phyloP scores from a whole-genome alignment of 129 eudicot genomes.

The Rutidosis leptorrhynchoides region DNA sequence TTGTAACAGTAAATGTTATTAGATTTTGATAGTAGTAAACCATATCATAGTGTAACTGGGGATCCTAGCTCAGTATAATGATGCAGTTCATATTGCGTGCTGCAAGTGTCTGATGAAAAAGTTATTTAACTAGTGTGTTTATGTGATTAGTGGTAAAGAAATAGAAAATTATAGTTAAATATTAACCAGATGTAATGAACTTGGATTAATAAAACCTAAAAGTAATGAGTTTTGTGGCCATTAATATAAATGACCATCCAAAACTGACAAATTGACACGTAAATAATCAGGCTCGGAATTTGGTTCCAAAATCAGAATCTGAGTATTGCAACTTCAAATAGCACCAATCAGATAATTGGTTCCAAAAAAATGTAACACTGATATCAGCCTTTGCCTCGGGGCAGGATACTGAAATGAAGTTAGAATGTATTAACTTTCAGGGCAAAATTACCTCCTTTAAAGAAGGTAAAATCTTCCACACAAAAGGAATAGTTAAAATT shows the following conservation, averaged over 20 bases:
- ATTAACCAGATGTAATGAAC: neutral
- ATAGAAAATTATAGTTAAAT: neutral
- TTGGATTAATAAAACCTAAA: neutral
- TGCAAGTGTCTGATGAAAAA: neutral
- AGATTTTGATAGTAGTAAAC: conserved; percentile 16
- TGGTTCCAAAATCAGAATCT: neutral
- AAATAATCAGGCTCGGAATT: neutral
- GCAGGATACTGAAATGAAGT: conserved; percentile 11
- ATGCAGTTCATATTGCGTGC: neutral
- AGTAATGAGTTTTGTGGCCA: neutral
- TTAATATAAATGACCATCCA: conserved; percentile 12
- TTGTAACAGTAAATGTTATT: conserved; percentile 25
- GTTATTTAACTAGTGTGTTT: neutral
- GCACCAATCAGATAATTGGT: neutral
- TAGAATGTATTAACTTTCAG: neutral
- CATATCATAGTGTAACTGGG: conserved; percentile 1
- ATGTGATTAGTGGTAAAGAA: neutral
- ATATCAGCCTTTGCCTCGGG: conserved; percentile 1
- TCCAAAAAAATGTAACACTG: conserved; percentile 8
- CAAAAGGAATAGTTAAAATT: conserved; percentile 72
- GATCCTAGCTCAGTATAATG: conserved; percentile 2
- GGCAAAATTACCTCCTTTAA: conserved; percentile 62
- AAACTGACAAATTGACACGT: neutral
- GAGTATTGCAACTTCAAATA: neutral
- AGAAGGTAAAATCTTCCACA: conserved; percentile 69